phyloP scores from a whole-genome alignment of 306 rosid genomes.

The Cyclanthera cordifolia region DNA sequence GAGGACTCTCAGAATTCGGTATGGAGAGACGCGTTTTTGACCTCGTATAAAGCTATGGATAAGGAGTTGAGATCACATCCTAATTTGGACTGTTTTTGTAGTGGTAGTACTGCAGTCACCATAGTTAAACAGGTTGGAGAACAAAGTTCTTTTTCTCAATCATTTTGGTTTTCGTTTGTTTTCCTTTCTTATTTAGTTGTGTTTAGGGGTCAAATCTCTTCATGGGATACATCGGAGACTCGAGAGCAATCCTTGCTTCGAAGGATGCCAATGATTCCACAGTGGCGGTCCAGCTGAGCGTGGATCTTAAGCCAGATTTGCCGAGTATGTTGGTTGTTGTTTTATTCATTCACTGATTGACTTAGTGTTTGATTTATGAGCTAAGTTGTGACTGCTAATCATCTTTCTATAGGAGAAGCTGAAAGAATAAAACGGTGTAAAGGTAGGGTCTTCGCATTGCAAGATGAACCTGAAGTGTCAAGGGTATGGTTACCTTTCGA shows the following conservation, averaged over 20 bases:
- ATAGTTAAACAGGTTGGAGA: conserved; percentile 69
- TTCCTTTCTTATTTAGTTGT: conserved; percentile 15
- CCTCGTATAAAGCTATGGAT: conserved; percentile 85
- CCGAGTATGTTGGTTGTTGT: conserved; percentile 45
- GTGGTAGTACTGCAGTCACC: conserved; percentile 90
- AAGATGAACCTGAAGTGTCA: conserved; percentile 92
- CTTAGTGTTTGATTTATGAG: background rate
- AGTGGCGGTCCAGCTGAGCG: conserved; percentile 67
- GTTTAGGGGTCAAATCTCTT: conserved; percentile 72
- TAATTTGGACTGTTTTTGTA: conserved; percentile 84
- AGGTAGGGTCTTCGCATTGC: conserved; percentile 90
- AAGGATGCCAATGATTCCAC: conserved; percentile 47
- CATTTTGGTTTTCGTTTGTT: conserved; percentile 7
- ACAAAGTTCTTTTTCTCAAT: conserved; percentile 10
- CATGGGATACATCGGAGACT: conserved; percentile 81
- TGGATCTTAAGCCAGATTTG: conserved; percentile 94
- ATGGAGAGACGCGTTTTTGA: conserved; percentile 86
- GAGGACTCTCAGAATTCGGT: conserved; percentile 43
- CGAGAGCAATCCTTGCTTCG: conserved; percentile 88
- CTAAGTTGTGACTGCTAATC: background rate
- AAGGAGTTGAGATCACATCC: conserved; percentile 87
- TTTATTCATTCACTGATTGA: background rate
- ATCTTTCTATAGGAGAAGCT: conserved; percentile 53
- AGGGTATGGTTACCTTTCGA: conserved; percentile 93
- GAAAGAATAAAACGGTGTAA: conserved; percentile 82